A percentile compares a stretch with the other conserved stretches of the same genome.
These are phyloP conservation scores for Mycena albidolilacea DNA, from an alignment of 768 basidiomycete genomes.

Conservation along the genomic window DNA sequence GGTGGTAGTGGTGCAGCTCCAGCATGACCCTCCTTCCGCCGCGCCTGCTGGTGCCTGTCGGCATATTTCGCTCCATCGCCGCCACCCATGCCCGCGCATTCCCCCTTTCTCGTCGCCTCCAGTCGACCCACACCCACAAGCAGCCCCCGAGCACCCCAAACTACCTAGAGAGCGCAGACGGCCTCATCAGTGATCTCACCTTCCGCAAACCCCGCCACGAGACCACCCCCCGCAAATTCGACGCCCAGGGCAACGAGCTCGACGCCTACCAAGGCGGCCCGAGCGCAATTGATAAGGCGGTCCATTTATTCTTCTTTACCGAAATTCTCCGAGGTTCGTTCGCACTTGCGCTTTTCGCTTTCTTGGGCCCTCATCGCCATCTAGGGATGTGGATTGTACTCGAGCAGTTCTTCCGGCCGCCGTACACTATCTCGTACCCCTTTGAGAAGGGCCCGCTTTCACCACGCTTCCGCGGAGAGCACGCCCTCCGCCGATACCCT, in stretches of 20 bases:
- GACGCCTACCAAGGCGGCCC: conserved; percentile 86
- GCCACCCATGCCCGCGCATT: conserved; percentile 44
- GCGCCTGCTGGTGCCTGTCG: conserved; percentile 52
- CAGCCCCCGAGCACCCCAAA: conserved; percentile 47
- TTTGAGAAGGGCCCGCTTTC: conserved; percentile 99
- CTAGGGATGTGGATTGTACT: conserved; percentile 98
- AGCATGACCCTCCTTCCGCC: conserved; percentile 55
- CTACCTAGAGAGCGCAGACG: conserved; percentile 48
- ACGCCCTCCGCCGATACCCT: conserved; percentile 95
- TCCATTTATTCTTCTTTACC: conserved; percentile 97
- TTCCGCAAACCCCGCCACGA: conserved; percentile 47
- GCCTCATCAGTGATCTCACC: conserved; percentile 56
- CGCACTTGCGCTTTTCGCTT: background rate
- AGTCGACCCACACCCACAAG: conserved; percentile 58
- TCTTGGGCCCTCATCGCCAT: conserved; percentile 35
- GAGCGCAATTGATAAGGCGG: conserved; percentile 95
- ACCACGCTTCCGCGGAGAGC: conserved; percentile 98
- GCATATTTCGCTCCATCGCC: conserved; percentile 38
- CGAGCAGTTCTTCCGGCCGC: conserved; percentile 93
- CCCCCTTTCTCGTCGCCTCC: conserved; percentile 61
- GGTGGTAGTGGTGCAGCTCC: conserved; percentile 29
- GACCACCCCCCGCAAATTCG: conserved; percentile 44
- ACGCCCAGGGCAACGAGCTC: conserved; percentile 66
- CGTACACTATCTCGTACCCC: conserved; percentile 98
- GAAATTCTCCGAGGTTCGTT: conserved; percentile 95